phyloP scores from a whole-genome alignment of 2,329 filamentous ascomycete genomes.

The Talaromyces sp. region DNA sequence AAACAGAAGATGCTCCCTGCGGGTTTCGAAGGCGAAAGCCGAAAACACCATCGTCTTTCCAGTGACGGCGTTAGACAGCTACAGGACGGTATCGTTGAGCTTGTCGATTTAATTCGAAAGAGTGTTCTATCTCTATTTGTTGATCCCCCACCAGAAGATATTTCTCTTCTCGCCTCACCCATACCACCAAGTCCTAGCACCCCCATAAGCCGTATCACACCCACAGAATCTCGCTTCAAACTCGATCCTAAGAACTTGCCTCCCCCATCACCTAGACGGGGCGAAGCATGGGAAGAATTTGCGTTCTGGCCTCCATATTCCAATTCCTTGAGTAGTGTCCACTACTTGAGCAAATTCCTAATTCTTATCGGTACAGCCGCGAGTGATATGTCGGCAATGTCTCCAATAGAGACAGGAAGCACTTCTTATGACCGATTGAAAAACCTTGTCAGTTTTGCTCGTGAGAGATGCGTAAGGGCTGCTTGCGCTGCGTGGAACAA shows the following conservation, averaged over 20 bases:
- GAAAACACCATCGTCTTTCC: slow-evolving; percentile 75
- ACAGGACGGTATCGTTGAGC: slow-evolving; percentile 72
- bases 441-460: slow-evolving; percentile 68
- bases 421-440: slow-evolving; percentile 69
- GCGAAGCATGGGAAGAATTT: slow-evolving; percentile 87
- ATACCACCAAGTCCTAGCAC: slow-evolving; percentile 64
- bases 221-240: slow-evolving; percentile 69
- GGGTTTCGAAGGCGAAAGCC: slow-evolving; percentile 78
- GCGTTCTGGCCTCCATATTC: slow-evolving; percentile 95
- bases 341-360: slow-evolving; percentile 81
- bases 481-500: slow-evolving; percentile 88
- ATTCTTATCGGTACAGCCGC: slow-evolving; percentile 80
- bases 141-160: slow-evolving; percentile 83
- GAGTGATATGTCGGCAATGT: slow-evolving; percentile 76
- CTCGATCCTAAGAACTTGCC: slow-evolving; percentile 76
- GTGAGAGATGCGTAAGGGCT: slow-evolving; percentile 81
- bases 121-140: slow-evolving; percentile 78
- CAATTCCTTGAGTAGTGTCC: slow-evolving; percentile 86
- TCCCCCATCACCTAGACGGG: slow-evolving; percentile 70
- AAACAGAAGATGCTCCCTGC: slow-evolving; percentile 75
- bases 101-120: slow-evolving; percentile 80
- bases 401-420: slow-evolving; percentile 58
- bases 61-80: slow-evolving; percentile 67
- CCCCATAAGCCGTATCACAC: slow-evolving; percentile 56
- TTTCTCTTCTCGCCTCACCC: slow-evolving; percentile 82